Evolutionary conservation across 257 asterid genomes (phyloP).

Genomic region (Solanum pennellii): DNA sequence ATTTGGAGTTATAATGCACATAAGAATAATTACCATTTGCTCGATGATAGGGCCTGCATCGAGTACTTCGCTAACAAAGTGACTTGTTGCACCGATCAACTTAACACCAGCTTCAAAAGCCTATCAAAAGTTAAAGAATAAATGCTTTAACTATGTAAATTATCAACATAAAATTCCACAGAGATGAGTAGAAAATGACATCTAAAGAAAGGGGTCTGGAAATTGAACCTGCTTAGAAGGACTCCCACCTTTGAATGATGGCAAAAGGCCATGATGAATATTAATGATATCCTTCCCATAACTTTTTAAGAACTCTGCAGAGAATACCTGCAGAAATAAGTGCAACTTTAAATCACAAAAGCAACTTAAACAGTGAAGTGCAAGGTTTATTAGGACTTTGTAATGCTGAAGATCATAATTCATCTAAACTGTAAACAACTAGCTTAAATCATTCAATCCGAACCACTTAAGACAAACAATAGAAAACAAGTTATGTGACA

Average conservation of each 20-base stretch:
- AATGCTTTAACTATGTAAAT: background rate
- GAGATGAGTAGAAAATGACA: background rate
- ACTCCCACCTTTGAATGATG: constrained; percentile 92
- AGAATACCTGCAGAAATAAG: constrained; percentile 49
- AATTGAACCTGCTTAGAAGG: constrained; percentile 77
- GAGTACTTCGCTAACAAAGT: constrained; percentile 86
- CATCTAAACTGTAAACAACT: background rate
- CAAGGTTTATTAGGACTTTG: background rate
- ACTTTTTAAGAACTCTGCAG: constrained; percentile 57
- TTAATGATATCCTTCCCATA: constrained; percentile 74
- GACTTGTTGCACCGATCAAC: constrained; percentile 90
- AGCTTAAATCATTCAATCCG: background rate
- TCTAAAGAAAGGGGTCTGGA: background rate
- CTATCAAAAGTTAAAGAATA: constrained; percentile 13
- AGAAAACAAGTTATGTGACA: background rate
- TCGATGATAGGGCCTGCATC: constrained; percentile 94
- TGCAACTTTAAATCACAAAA: background rate
- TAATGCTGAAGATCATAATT: background rate
- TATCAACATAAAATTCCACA: background rate
- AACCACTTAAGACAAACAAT: background rate
- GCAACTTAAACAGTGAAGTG: background rate
- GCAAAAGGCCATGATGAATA: constrained; percentile 91
- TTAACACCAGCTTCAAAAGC: constrained; percentile 96
- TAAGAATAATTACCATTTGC: constrained; percentile 59
- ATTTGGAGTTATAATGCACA: background rate